These are phyloP conservation scores for Daldinia loculata DNA, from an alignment of 495 filamentous ascomycete genomes.

Conservation along the genomic window DNA sequence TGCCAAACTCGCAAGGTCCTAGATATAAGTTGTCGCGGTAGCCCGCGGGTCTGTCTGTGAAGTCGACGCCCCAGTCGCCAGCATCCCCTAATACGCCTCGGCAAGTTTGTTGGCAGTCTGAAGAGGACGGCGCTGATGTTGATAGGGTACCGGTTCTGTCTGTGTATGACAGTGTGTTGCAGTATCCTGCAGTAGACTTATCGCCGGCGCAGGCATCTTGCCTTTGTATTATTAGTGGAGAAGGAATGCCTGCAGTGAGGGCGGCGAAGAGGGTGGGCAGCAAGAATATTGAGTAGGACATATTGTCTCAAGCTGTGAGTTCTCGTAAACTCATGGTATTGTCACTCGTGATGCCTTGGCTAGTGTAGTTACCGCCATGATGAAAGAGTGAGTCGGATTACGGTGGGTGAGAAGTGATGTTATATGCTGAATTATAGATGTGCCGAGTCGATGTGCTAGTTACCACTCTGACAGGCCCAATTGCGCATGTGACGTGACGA, in stretches of 20 bases:
- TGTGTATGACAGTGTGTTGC: slow-evolving; percentile 33
- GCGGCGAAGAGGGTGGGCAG: slow-evolving; percentile 13
- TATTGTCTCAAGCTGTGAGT: neutral
- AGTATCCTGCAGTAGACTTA: slow-evolving; percentile 27
- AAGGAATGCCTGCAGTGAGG: neutral
- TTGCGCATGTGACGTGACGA: slow-evolving; percentile 34
- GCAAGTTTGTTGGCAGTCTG: slow-evolving; percentile 36
- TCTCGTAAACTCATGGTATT: neutral
- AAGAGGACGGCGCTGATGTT: neutral
- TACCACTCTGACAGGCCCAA: slow-evolving; percentile 15
- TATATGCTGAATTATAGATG: slow-evolving; percentile 13
- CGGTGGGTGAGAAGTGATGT: neutral
- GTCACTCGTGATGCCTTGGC: neutral
- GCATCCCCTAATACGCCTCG: slow-evolving; percentile 22
- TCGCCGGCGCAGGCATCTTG: slow-evolving; percentile 33
- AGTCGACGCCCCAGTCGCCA: slow-evolving; percentile 41
- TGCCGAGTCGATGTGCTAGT: neutral
- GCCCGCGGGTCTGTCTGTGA: slow-evolving; percentile 23
- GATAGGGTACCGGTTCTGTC: slow-evolving; percentile 23
- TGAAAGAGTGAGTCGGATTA: neutral
- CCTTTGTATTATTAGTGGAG: neutral
- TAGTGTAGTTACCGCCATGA: neutral
- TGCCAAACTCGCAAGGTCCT: slow-evolving; percentile 23
- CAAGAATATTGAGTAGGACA: slow-evolving; percentile 16
- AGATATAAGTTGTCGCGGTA: slow-evolving; percentile 22